Evolutionary conservation across 1,284 basidiomycete genomes (phyloP).

Genomic region (Rhodotorula sp.): DNA sequence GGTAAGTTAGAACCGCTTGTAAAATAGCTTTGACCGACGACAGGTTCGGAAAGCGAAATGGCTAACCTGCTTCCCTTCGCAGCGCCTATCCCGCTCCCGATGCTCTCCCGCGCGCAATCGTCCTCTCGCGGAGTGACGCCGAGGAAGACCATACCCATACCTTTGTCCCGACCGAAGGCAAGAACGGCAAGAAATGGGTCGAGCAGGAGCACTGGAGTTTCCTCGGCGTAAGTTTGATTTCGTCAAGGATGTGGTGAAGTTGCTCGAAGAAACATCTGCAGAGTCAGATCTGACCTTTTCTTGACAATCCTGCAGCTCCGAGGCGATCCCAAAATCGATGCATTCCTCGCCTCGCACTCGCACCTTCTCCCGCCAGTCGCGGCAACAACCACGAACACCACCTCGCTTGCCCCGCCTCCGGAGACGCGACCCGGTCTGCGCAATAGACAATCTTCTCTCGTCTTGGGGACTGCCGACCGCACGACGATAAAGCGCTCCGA

Average conservation of each 20-base stretch:
- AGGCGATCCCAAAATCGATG: slow-evolving; percentile 31
- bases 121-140: slow-evolving; percentile 23
- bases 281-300: too few relatives aligned
- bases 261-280: background rate
- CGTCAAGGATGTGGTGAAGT: background rate
- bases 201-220: slow-evolving; percentile 51
- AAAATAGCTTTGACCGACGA: too few relatives aligned
- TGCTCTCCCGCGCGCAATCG: slow-evolving; percentile 23
- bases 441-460: slow-evolving; percentile 14
- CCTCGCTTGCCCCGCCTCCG: background rate
- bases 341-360: slow-evolving; percentile 29
- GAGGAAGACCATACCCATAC: slow-evolving; percentile 43
- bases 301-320: slow-evolving; percentile 5
- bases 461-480: slow-evolving; percentile 11
- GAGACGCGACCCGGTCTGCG: background rate
- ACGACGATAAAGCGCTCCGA: background rate
- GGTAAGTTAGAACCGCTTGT: background rate
- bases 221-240: slow-evolving; percentile 45
- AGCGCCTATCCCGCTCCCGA: slow-evolving; percentile 33
- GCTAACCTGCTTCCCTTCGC: background rate
- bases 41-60: background rate
- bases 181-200: slow-evolving; percentile 38
- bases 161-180: slow-evolving; percentile 48
- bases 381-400: background rate
- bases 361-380: slow-evolving; percentile 21